Conservation (phyloP, 225 moss, liverwort and hornwort species). For the Ulota crispa region DNA sequence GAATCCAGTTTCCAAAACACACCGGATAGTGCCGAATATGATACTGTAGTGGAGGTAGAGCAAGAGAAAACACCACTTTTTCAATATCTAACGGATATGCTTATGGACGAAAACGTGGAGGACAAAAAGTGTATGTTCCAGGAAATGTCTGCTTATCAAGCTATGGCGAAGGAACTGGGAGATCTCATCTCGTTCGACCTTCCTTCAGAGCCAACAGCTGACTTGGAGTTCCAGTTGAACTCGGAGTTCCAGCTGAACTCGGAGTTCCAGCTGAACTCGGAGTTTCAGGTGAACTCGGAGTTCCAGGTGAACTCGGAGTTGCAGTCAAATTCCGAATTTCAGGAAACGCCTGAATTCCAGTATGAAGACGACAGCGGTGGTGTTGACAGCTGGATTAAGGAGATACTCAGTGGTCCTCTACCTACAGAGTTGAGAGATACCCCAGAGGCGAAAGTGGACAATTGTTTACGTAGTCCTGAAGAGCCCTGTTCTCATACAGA, state of each 20-base stretch:
- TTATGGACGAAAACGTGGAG: constrained; percentile 43
- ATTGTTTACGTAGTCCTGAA: background rate
- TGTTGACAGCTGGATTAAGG: constrained; percentile 48
- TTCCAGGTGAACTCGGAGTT: constrained; percentile 6
- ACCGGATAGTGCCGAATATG: constrained; percentile 16
- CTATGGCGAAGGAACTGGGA: constrained; percentile 62
- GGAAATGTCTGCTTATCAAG: constrained; percentile 49
- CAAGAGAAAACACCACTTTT: constrained; percentile 35
- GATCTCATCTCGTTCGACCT: constrained; percentile 41
- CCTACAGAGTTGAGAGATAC: constrained; percentile 42
- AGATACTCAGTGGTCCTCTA: constrained; percentile 37
- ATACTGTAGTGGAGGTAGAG: constrained; percentile 21
- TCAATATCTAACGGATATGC: constrained; percentile 24
- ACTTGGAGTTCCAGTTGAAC: background rate
- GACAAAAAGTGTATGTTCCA: constrained; percentile 55
- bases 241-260: constrained; percentile 3
- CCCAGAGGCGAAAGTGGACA: constrained; percentile 4
- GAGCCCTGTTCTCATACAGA: background rate
- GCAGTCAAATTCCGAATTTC: background rate
- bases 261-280: background rate
- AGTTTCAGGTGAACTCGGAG: background rate
- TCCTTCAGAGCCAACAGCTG: background rate
- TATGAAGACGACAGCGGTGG: constrained; percentile 24
- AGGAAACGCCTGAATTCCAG: background rate
- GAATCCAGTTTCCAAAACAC: constrained; percentile 4